Percentiles rank a stretch among this genome's conserved stretches.
phyloP scores from a whole-genome alignment of 2,329 filamentous ascomycete genomes.

The Paecilomyces dactylethromorphus region DNA sequence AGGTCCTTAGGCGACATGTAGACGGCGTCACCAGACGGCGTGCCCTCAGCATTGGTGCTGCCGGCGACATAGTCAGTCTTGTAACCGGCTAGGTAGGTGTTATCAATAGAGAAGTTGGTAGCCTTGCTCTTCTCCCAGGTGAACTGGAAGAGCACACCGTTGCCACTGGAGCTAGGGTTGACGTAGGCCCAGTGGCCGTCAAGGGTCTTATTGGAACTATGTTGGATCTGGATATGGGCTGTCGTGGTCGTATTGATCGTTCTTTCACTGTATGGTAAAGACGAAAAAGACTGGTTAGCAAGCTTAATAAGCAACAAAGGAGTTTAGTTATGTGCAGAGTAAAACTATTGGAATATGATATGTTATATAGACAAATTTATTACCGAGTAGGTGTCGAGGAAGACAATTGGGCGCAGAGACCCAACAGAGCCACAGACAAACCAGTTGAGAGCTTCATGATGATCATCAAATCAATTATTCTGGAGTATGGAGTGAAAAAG shows the following conservation, averaged over 20 bases:
- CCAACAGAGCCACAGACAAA: neutral
- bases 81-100: slow-evolving; percentile 1
- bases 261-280: neutral
- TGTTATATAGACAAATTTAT: neutral
- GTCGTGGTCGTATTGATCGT: neutral
- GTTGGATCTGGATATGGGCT: slow-evolving; percentile 1
- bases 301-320: neutral
- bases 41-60: slow-evolving; percentile 3
- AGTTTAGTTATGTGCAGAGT: too few relatives aligned
- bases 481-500: neutral
- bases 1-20: slow-evolving; percentile 1
- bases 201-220: slow-evolving; percentile 1
- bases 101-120: slow-evolving; percentile 1
- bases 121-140: neutral
- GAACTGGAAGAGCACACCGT: slow-evolving; percentile 3
- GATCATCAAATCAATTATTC: neutral
- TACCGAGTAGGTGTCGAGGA: neutral
- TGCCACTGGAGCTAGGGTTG: neutral
- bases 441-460: neutral
- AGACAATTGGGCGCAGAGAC: neutral
- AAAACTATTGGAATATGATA: too few relatives aligned
- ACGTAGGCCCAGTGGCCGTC: slow-evolving; percentile 2
- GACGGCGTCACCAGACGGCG: slow-evolving; percentile 1
- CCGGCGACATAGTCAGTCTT: slow-evolving; percentile 1
- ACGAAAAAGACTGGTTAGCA: neutral